Conservation (phyloP, 345 rosid species). For the Eucalyptus rudis region DNA sequence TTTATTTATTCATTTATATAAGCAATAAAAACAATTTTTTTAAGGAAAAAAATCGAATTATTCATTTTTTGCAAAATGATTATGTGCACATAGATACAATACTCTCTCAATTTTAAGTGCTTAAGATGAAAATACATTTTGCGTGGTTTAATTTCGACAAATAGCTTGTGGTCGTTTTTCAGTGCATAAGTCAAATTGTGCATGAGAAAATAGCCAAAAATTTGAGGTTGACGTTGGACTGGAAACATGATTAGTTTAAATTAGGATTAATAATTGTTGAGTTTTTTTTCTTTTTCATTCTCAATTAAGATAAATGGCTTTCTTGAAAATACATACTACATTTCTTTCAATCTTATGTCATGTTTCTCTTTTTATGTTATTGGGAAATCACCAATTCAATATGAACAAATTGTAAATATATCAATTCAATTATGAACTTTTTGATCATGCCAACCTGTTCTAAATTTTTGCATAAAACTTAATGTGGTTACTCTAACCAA, state of each 20-base stretch:
- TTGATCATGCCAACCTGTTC: accelerated
- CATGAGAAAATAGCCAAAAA: not conserved
- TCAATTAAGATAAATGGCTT: not conserved
- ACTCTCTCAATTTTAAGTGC: not conserved
- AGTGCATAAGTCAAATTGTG: not conserved
- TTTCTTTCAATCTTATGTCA: not conserved
- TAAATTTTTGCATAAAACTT: not conserved
- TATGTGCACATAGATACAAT: not conserved
- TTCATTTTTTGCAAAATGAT: not conserved
- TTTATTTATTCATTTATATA: not conserved
- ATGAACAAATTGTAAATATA: not conserved
- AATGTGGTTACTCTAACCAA: not conserved
- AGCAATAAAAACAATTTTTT: accelerated
- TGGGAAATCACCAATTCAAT: not conserved
- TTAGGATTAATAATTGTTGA: not conserved
- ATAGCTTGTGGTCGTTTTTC: not conserved
- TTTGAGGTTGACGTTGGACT: not conserved
- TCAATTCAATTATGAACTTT: accelerated
- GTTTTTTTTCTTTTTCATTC: not conserved
- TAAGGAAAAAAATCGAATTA: not conserved
- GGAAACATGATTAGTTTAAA: not conserved
- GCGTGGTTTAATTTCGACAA: not conserved
- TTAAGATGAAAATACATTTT: not conserved
- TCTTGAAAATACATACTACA: not conserved
- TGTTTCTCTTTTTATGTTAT: not conserved